Conservation (phyloP, 139 green algal genomes). For the Pseudopediastrum boryanum region DNA sequence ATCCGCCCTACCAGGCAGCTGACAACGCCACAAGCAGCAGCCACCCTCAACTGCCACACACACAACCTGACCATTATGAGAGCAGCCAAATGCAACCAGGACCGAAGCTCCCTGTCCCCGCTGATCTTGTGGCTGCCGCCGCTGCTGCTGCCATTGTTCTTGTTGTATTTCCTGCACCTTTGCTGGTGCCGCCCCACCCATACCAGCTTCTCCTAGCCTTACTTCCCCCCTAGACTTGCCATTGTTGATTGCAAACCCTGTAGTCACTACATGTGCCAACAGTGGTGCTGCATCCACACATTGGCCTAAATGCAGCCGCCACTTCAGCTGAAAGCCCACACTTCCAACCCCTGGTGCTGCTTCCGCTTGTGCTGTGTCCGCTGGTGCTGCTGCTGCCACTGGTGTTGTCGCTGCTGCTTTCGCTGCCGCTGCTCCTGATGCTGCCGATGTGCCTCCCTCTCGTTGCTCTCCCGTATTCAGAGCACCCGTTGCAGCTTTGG, state of each 20-base stretch:
- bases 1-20: slow-evolving; percentile 34
- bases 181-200: no score
- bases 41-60: slow-evolving; percentile 40
- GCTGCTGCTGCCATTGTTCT: slow-evolving; percentile 1
- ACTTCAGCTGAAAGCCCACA: neutral
- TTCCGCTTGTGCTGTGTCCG: neutral
- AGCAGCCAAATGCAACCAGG: slow-evolving; percentile 51
- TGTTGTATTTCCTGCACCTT: no score
- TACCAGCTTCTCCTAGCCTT: no score
- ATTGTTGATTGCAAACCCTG: no score
- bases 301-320: slow-evolving; percentile 19
- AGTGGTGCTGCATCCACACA: slow-evolving; percentile 32
- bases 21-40: slow-evolving; percentile 24
- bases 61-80: slow-evolving; percentile 53
- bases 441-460: neutral
- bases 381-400: slow-evolving; percentile 8
- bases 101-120: neutral
- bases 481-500: neutral
- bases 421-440: slow-evolving; percentile 17
- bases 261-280: no score
- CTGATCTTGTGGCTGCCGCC: slow-evolving; percentile 22
- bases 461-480: no score
- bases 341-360: neutral
- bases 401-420: slow-evolving; percentile 1
- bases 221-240: no score